Conservation (phyloP, 192 early-diverging fungal genomes). For the Umbelopsis sp. region DNA sequence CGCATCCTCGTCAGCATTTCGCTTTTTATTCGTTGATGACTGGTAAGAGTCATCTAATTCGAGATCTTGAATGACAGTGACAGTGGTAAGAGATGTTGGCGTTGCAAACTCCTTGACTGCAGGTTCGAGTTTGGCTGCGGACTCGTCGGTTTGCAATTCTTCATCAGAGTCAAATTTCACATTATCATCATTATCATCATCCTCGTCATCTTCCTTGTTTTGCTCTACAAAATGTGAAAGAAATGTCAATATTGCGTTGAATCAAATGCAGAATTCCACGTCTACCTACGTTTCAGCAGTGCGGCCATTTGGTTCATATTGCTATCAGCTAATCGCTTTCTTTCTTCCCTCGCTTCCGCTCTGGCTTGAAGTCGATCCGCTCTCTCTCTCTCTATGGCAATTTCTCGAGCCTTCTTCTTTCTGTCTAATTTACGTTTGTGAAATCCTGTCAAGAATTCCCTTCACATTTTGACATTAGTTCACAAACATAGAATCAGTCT, state of each 20-base stretch:
- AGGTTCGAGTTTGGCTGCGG: constrained; percentile 35
- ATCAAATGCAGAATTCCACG: not conserved
- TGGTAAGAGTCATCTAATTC: constrained; percentile 53
- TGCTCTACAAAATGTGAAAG: not conserved
- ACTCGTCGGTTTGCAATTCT: constrained; percentile 24
- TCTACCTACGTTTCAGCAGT: constrained; percentile 40
- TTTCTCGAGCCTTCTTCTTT: constrained; percentile 56
- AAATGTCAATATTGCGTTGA: not conserved
- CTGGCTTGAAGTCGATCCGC: constrained; percentile 58
- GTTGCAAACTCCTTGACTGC: constrained; percentile 58
- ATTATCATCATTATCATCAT: constrained; percentile 38
- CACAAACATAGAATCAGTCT: no score
- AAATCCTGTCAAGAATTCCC: constrained; percentile 75
- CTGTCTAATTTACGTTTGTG: constrained; percentile 78
- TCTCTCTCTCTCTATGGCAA: constrained; percentile 47
- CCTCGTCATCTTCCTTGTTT: not conserved
- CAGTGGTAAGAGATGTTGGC: constrained; percentile 62
- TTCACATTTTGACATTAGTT: no score
- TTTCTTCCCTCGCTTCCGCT: constrained; percentile 54
- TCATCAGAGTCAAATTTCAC: constrained; percentile 36
- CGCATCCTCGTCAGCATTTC: not conserved
- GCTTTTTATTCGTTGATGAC: constrained; percentile 7
- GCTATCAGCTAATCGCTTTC: constrained; percentile 47
- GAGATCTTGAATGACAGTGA: constrained; percentile 71
- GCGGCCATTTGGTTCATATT: constrained; percentile 53